A percentile compares a stretch with the other conserved stretches of the same genome.
These are phyloP conservation scores for Apiospora rasikravindrae DNA, from an alignment of 2,329 filamentous ascomycete genomes.

Conservation along the genomic window DNA sequence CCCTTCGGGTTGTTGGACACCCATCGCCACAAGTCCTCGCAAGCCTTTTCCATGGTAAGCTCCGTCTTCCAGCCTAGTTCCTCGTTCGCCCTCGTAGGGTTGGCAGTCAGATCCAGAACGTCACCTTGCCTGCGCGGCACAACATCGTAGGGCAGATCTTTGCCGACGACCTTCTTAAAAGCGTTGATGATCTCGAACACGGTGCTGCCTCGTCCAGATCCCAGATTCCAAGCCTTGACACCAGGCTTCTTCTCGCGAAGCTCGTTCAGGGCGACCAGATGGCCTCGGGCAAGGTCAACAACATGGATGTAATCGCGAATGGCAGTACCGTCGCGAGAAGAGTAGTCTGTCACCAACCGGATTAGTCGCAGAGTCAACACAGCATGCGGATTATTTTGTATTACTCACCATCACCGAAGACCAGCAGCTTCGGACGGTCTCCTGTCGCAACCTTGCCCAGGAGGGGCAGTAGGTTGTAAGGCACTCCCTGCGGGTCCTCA, in stretches of 20 bases:
- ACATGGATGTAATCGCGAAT: slow-evolving; percentile 99
- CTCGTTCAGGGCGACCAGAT: slow-evolving; percentile 88
- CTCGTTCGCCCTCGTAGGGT: slow-evolving; percentile 82
- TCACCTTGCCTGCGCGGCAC: slow-evolving; percentile 83
- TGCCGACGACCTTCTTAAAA: slow-evolving; percentile 86
- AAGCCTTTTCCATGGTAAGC: slow-evolving; percentile 89
- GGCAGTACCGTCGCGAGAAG: slow-evolving; percentile 86
- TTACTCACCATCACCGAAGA: slow-evolving; percentile 88
- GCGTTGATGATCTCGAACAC: slow-evolving; percentile 98
- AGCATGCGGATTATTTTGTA: neutral
- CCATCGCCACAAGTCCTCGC: slow-evolving; percentile 95
- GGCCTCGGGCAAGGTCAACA: slow-evolving; percentile 84
- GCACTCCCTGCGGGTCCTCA: slow-evolving; percentile 93
- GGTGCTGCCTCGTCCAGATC: slow-evolving; percentile 91
- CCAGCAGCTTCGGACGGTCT: slow-evolving; percentile 89
- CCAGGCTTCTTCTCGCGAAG: slow-evolving; percentile 84
- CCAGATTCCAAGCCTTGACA: slow-evolving; percentile 94
- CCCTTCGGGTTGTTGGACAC: slow-evolving; percentile 96
- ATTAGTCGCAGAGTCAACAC: slow-evolving; percentile 10
- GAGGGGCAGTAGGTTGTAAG: slow-evolving; percentile 93
- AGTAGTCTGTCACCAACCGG: slow-evolving; percentile 70
- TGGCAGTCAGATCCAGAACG: slow-evolving; percentile 92
- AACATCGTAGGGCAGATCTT: slow-evolving; percentile 85
- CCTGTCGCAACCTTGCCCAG: slow-evolving; percentile 96
- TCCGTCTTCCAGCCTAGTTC: slow-evolving; percentile 94